Percentiles rank a stretch among this genome's conserved stretches.
Conservation (phyloP, 2,329 filamentous ascomycete genomes). For the Fusarium sp. region DNA sequence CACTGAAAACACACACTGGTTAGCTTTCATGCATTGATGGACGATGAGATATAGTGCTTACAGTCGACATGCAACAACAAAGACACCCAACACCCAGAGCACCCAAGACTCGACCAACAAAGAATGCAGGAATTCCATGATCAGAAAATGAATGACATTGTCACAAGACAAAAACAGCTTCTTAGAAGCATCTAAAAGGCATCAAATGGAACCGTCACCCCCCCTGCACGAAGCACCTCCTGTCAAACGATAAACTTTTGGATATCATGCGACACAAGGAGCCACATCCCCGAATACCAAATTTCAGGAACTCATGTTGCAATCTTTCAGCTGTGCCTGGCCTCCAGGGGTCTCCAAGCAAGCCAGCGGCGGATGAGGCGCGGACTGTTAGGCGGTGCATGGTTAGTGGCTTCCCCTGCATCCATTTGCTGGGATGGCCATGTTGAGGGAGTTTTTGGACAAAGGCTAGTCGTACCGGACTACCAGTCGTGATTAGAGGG, state of each 20-base stretch:
- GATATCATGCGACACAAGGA: neutral
- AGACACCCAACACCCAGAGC: constrained; percentile 47
- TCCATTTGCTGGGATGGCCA: neutral
- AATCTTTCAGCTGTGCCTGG: neutral
- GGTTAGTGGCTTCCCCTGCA: constrained; percentile 13
- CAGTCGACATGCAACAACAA: constrained; percentile 46
- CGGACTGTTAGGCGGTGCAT: neutral
- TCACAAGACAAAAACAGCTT: neutral
- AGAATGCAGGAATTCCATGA: constrained; percentile 47
- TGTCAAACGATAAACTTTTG: neutral
- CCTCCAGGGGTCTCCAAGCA: too few species aligned
- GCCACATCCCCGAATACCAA: neutral
- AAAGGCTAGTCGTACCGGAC: too few species aligned
- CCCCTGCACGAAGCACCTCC: neutral
- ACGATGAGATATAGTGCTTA: constrained; percentile 14
- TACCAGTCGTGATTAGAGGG: too few species aligned
- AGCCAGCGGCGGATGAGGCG: neutral
- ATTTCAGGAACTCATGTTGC: neutral
- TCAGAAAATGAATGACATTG: constrained; percentile 3
- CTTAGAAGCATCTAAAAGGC: neutral
- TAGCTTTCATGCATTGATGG: neutral
- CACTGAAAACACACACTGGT: constrained; percentile 7
- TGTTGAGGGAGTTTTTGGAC: neutral
- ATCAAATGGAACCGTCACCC: neutral
- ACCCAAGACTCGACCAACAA: constrained; percentile 51